Base-by-base conservation (phyloP, 2,329 filamentous ascomycete species). In the Tolypocladium inflatum region DNA sequence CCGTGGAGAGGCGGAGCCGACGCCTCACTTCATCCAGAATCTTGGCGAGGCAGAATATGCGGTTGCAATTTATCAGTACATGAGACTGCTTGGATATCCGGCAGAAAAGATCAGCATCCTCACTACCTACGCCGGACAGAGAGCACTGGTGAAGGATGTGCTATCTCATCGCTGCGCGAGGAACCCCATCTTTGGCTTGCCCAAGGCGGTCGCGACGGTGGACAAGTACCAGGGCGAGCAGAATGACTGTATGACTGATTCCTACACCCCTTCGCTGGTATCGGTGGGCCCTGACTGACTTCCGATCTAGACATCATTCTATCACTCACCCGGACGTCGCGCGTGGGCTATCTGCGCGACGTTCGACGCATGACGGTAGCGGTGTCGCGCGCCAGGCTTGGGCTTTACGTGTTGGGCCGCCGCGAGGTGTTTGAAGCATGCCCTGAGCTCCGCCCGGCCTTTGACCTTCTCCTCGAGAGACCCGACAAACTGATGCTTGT, bases 151-250 rank as follows among this genome's bases (percentile, higher is more conserved):
- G 60, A 87, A 83, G 65, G 93, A 99, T 71, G 91, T 99, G 4
- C 75, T 99, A 55, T 78, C 76, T 17, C 90, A 95, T 69, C 83
- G 94, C 59, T 99, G 94, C 72, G 87, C 86, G 42, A 88, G 84
- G 65, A 95, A 91, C 66, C 77, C 86, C 2, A 77, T 97, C 23
- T 99, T 99, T 73, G 92, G 93, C 10, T 76, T 96, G 72, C 94
- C 94, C 21, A 89, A 87, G 72, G 87, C 89, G 56, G 90, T 99
- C 35, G 92, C 90, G 4, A 99, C 95, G 6, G 93, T 99, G 62
- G 94, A 99, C 76, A 97, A 96, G 72, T 99, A 97, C 68, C 94
- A 99, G 76, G 95, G 94, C 71, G 94, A 99, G 78, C 94, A 99
- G 74, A 99, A 99, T 73, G 94, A 99, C 69, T 97, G 90, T 94